Evolutionary conservation across 2,329 filamentous ascomycete species (phyloP).

Genomic region (Botryotinia calthae): DNA sequence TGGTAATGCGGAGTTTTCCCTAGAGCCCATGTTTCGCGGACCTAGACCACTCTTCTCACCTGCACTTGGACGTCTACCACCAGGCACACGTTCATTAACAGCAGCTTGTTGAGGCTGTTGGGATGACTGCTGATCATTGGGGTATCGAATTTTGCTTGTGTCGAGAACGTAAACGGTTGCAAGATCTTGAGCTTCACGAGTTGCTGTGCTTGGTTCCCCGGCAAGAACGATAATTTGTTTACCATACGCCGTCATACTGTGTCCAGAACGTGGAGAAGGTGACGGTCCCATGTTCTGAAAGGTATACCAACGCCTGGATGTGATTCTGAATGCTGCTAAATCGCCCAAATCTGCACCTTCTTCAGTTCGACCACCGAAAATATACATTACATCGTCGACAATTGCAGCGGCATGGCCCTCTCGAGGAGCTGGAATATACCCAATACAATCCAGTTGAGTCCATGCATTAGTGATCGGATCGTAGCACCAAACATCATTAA

Average conservation of each 20-base stretch:
- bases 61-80: constrained; percentile 44
- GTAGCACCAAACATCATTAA: constrained; percentile 98
- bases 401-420: constrained; percentile 93
- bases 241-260: constrained; percentile 94
- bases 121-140: constrained; percentile 60
- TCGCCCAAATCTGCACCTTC: constrained; percentile 91
- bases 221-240: constrained; percentile 91
- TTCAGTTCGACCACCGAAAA: constrained; percentile 93
- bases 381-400: constrained; percentile 98
- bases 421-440: constrained; percentile 89
- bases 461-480: constrained; percentile 80
- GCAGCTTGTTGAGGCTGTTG: constrained; percentile 41
- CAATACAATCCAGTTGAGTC: constrained; percentile 90
- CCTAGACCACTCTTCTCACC: constrained; percentile 39
- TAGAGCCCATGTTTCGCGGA: constrained; percentile 33
- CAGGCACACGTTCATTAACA: constrained; percentile 42
- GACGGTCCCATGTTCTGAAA: constrained; percentile 99
- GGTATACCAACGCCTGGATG: constrained; percentile 92
- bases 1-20: constrained; percentile 33
- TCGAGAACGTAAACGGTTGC: constrained; percentile 89
- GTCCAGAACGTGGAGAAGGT: constrained; percentile 87
- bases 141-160: constrained; percentile 94
- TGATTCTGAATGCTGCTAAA: constrained; percentile 79
- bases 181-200: constrained; percentile 77
- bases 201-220: constrained; percentile 88